Conservation (phyloP, 1,139 yeast genomes). For the Candida pseudocylindracea region DNA sequence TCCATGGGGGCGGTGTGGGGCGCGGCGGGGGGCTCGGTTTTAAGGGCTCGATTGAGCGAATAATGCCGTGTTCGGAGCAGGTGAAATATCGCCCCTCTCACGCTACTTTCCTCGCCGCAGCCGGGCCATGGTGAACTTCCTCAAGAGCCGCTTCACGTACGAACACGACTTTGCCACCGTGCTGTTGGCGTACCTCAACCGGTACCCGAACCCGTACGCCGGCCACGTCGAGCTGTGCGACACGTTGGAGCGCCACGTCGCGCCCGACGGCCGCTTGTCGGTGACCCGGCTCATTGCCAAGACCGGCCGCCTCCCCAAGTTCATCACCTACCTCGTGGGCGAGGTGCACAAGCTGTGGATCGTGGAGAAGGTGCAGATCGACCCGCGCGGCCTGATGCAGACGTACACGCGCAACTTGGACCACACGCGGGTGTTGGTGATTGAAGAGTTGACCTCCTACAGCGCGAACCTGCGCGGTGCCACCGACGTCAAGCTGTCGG, state of each 20-base stretch:
- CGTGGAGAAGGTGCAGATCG: constrained; percentile 57
- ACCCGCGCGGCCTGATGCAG: constrained; percentile 35
- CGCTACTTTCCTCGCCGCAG: too few relatives aligned
- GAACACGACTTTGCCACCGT: constrained; percentile 53
- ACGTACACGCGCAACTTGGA: constrained; percentile 76
- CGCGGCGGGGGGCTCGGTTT: too few relatives aligned
- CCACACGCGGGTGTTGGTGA: constrained; percentile 56
- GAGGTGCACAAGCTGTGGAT: constrained; percentile 61
- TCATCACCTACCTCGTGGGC: constrained; percentile 63
- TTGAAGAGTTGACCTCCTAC: constrained; percentile 57
- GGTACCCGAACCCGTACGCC: constrained; percentile 84
- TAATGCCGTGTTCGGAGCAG: too few relatives aligned
- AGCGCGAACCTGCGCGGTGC: neutral
- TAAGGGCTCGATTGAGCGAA: too few relatives aligned
- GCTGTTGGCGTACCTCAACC: constrained; percentile 56
- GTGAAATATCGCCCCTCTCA: too few relatives aligned
- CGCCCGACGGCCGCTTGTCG: constrained; percentile 38
- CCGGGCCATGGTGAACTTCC: constrained; percentile 38
- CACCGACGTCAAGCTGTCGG: neutral
- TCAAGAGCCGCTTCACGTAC: constrained; percentile 30
- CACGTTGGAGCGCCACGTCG: constrained; percentile 39
- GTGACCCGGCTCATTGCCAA: constrained; percentile 62
- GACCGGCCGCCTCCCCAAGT: constrained; percentile 60
- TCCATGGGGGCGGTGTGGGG: neutral
- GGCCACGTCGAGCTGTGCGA: constrained; percentile 78